Evolutionary conservation across 1,139 yeast species (phyloP).

Genomic region (Protomyces lactucae-debilis): DNA sequence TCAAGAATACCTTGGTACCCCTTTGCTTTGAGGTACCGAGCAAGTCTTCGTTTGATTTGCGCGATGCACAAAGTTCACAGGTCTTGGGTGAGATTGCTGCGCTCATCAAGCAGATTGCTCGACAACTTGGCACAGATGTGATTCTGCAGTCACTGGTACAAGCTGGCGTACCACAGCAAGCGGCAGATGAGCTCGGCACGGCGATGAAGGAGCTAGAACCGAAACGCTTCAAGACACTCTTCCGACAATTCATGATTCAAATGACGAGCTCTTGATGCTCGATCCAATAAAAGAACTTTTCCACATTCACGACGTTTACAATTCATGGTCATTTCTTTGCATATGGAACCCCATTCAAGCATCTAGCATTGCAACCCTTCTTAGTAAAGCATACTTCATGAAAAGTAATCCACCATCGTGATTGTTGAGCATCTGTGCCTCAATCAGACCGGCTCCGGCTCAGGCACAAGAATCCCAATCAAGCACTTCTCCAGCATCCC

Average conservation of each 20-base stretch:
- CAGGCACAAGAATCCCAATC: constrained; percentile 49
- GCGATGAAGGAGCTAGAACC: constrained; percentile 18
- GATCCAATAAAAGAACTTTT: not conserved
- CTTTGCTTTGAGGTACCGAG: constrained; percentile 76
- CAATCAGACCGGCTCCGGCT: constrained; percentile 12
- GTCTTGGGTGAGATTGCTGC: constrained; percentile 71
- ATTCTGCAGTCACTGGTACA: constrained; percentile 4
- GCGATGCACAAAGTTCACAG: constrained; percentile 73
- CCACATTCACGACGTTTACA: not conserved
- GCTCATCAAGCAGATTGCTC: constrained; percentile 52
- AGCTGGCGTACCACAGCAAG: constrained; percentile 7
- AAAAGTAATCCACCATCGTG: not conserved
- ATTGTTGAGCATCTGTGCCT: not conserved
- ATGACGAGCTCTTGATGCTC: not conserved
- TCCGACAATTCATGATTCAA: constrained; percentile 3
- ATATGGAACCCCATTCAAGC: not conserved
- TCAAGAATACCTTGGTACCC: constrained; percentile 64
- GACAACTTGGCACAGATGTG: constrained; percentile 1
- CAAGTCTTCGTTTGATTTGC: constrained; percentile 60
- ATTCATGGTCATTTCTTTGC: not conserved
- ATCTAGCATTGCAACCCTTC: not conserved
- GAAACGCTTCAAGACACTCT: constrained; percentile 24
- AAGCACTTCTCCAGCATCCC: constrained; percentile 71
- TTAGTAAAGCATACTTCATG: not conserved
- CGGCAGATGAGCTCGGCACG: constrained; percentile 4